These are phyloP conservation scores for Monosporascus sp. DNA, from an alignment of 2,329 filamentous ascomycete species.

Conservation along the genomic window DNA sequence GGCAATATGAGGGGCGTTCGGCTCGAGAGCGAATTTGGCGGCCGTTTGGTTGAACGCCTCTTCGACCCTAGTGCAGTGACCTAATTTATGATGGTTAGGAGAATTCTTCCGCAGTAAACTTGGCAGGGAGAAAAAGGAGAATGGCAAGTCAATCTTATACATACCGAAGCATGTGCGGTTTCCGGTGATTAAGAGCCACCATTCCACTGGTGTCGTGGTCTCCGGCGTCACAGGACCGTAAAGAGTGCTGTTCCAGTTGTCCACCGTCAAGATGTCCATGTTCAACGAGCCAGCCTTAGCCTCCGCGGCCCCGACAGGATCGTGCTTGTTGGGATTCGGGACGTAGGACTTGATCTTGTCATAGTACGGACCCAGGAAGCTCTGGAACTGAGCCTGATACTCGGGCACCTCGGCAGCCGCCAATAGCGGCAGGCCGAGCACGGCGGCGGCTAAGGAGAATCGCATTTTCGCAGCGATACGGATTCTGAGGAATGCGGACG, in stretches of 20 bases:
- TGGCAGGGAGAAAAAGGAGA: neutral
- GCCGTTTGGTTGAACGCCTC: conserved; percentile 63
- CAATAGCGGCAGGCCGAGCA: conserved; percentile 53
- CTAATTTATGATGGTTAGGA: conserved; percentile 30
- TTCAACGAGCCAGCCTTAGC: conserved; percentile 46
- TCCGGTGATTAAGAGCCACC: conserved; percentile 68
- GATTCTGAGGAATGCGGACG: conserved; percentile 1
- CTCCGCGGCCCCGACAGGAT: conserved; percentile 39
- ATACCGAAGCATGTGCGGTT: conserved; percentile 72
- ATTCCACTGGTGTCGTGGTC: conserved; percentile 63
- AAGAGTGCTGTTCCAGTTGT: conserved; percentile 67
- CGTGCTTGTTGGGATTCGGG: conserved; percentile 40
- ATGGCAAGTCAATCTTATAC: conserved; percentile 13
- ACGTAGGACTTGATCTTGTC: conserved; percentile 47
- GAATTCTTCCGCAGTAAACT: neutral
- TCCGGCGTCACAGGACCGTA: conserved; percentile 55
- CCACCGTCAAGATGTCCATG: conserved; percentile 56
- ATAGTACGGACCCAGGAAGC: conserved; percentile 17
- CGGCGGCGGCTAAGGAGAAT: conserved; percentile 44
- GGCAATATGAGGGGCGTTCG: conserved; percentile 61
- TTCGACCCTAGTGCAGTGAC: conserved; percentile 60
- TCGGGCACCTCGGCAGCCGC: conserved; percentile 49
- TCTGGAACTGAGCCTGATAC: conserved; percentile 59
- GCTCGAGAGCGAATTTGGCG: conserved; percentile 54
- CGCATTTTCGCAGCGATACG: conserved; percentile 43